Conservation (phyloP, 805 yeast species). For the Wickerhamomyces xylosicus region DNA sequence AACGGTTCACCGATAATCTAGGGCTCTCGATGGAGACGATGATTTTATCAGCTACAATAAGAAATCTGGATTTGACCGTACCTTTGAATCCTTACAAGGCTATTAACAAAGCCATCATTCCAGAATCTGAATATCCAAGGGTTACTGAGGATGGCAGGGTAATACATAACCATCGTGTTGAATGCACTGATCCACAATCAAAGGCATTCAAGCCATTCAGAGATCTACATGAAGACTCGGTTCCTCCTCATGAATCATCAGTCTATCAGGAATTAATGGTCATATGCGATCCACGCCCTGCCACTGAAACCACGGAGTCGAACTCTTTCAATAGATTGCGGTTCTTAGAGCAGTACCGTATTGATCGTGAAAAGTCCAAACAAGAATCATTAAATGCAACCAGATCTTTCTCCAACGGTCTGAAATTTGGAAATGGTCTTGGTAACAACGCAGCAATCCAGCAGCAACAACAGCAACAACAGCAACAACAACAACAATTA, state of each 20-base stretch:
- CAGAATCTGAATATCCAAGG: constrained; percentile 36
- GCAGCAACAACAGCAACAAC: constrained; percentile 20
- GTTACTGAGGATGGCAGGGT: constrained; percentile 22
- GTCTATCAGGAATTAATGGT: constrained; percentile 90
- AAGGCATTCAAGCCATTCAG: constrained; percentile 32
- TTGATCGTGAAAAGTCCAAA: constrained; percentile 47
- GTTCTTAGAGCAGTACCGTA: constrained; percentile 78
- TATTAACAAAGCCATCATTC: constrained; percentile 30
- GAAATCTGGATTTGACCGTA: constrained; percentile 68
- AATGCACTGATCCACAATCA: constrained; percentile 25
- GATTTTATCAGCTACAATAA: constrained; percentile 62
- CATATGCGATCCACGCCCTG: constrained; percentile 28
- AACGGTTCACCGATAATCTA: constrained; percentile 64
- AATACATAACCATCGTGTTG: constrained; percentile 28
- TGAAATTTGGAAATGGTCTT: background rate
- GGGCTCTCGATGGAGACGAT: constrained; percentile 85
- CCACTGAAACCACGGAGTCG: constrained; percentile 27
- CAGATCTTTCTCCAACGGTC: constrained; percentile 11
- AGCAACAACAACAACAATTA: constrained; percentile 20
- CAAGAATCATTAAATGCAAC: constrained; percentile 27
- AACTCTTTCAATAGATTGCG: constrained; percentile 77
- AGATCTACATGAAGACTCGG: constrained; percentile 51
- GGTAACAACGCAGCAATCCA: constrained; percentile 13
- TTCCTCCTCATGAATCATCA: constrained; percentile 55
- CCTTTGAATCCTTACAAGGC: constrained; percentile 57